Base-by-base conservation (phyloP, 2,329 filamentous ascomycete genomes). In the Dactylonectria macrodidyma region DNA sequence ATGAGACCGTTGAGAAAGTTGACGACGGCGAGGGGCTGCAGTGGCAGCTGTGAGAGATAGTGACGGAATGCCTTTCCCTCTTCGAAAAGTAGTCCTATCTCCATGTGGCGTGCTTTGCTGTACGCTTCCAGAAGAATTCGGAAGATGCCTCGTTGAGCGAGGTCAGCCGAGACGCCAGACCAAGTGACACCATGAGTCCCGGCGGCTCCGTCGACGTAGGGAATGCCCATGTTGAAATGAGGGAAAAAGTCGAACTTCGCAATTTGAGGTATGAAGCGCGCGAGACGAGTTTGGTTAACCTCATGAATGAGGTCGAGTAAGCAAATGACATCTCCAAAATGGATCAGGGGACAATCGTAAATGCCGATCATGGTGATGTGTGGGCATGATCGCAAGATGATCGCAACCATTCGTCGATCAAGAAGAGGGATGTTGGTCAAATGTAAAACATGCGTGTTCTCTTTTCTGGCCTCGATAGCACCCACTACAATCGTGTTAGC, bases 281-380 rank as follows among this genome's bases (percentile, higher is more conserved):
- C 19, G 19, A 19, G 19, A 19, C 81, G 76, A 3, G 69, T 48
- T 12, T 41, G 7, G 50, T 83, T 83, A 50, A 83, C 69, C 50
- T 82, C 80, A 36, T 78, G 60, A 22, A 83, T 80, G 2, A 82
- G 65, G 58, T 83, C 80, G 1, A 83, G 69, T 0, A 83, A 60
- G 11, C 70, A 73, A 1, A 80, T 58, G 0, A 81, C 61, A 24
- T 83, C 81, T 10, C 79, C 81, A n/a, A 81, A 73, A 33, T 82
- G 78, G 5, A 83, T 69, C 1, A 82, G 64, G 0, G 79, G 80
- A 30, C 81, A 83, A 56, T 80, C 75, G 60, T 82, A 83, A 2
- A 83, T 71, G 2, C 81, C 80, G 14, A 83, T 1, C 73, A 78
- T 79, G 4, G 69, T 73, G 9, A 82, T 68, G 1, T 77, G 61